A percentile compares a stretch with the other conserved stretches of the same genome.
phyloP scores from a whole-genome alignment of 768 basidiomycete genomes.

The Astraeus odoratus region DNA sequence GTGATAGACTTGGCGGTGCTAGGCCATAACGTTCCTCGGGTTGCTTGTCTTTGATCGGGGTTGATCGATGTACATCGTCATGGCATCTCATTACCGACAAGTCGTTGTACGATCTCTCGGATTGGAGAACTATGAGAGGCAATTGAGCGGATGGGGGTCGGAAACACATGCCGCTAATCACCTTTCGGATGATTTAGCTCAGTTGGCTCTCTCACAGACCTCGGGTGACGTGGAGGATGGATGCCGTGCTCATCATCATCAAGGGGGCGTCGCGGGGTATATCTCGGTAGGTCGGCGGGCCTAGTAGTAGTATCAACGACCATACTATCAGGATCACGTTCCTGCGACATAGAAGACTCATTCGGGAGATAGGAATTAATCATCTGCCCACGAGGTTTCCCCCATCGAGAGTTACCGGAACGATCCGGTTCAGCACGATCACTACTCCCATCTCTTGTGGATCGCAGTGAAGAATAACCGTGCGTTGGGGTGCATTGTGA shows the following conservation, averaged over 20 bases:
- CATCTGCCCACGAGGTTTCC: constrained; percentile 6
- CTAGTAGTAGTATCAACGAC: constrained; percentile 24
- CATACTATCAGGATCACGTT: constrained; percentile 15
- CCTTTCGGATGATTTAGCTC: constrained; percentile 14
- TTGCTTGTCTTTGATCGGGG: constrained; percentile 12
- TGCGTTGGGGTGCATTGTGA: constrained; percentile 1
- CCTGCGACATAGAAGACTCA: constrained; percentile 18
- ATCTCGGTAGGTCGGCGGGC: constrained; percentile 16
- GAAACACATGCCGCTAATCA: not conserved
- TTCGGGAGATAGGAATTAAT: constrained; percentile 10
- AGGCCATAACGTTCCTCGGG: constrained; percentile 13
- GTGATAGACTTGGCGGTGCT: constrained; percentile 1
- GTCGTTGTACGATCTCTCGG: not conserved
- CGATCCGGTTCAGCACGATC: constrained; percentile 9
- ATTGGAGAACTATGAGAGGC: not conserved
- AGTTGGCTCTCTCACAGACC: constrained; percentile 29
- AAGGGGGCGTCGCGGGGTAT: constrained; percentile 11
- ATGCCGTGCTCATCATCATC: constrained; percentile 19
- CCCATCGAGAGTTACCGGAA: constrained; percentile 9
- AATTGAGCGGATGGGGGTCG: not conserved
- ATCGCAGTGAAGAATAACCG: constrained; percentile 11
- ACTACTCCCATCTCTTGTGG: constrained; percentile 9
- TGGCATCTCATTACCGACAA: not conserved
- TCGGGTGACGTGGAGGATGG: constrained; percentile 23
- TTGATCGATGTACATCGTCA: constrained; percentile 14